These are phyloP conservation scores for Myxozyma mucilagina DNA, from an alignment of 805 yeast species.

Conservation along the genomic window DNA sequence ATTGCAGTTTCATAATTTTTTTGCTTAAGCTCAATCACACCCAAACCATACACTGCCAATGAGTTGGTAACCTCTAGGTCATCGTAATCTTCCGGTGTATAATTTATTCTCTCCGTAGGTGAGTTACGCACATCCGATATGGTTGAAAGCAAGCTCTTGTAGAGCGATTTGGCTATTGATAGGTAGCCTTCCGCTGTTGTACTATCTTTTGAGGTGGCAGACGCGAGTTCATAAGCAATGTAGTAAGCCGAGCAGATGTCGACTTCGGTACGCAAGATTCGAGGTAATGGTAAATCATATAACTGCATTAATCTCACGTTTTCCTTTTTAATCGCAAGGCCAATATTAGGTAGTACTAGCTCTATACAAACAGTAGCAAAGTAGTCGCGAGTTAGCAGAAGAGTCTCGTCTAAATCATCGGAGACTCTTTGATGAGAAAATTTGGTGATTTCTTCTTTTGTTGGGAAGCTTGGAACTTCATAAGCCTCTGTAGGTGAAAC, in stretches of 20 bases:
- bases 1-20: constrained; percentile 60
- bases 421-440: constrained; percentile 8
- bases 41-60: constrained; percentile 79
- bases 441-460: constrained; percentile 6
- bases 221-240: constrained; percentile 15
- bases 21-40: constrained; percentile 69
- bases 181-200: constrained; percentile 53
- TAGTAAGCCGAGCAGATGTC: constrained; percentile 27
- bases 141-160: constrained; percentile 14
- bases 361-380: constrained; percentile 20
- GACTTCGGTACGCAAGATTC: constrained; percentile 25
- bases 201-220: background rate
- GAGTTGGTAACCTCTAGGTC: constrained; percentile 66
- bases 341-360: constrained; percentile 5
- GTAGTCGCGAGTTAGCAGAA: constrained; percentile 21
- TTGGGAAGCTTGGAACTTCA: constrained; percentile 11
- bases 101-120: constrained; percentile 18
- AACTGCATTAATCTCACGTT: constrained; percentile 14
- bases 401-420: constrained; percentile 16
- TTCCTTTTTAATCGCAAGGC: constrained; percentile 16
- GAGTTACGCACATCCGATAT: constrained; percentile 19
- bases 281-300: constrained; percentile 4
- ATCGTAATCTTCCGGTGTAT: constrained; percentile 29
- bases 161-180: constrained; percentile 7
- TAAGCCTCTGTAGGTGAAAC: constrained; percentile 2